phyloP scores from a whole-genome alignment of 2,329 filamentous ascomycete genomes.

The Colletotrichum gloeosporioides region DNA sequence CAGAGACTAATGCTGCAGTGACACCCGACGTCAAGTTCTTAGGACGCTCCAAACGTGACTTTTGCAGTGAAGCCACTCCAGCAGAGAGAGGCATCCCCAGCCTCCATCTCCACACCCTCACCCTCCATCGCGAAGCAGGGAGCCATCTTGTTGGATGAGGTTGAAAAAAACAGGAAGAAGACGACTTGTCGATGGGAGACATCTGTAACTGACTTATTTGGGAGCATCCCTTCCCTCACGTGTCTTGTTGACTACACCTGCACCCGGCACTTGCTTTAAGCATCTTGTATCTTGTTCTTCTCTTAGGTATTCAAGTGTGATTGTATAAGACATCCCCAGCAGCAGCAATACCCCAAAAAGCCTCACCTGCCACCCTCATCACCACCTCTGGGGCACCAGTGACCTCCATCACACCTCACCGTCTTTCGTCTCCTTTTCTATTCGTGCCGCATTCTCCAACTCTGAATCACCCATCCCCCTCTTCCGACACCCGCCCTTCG shows the following conservation, averaged over 20 bases:
- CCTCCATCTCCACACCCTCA: background rate
- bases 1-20: background rate
- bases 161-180: background rate
- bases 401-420: background rate
- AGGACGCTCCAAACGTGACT: background rate
- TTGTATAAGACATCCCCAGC: constrained; percentile 4
- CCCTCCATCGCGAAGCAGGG: background rate
- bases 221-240: background rate
- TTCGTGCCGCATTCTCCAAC: background rate
- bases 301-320: background rate
- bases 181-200: background rate
- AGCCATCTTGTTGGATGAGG: background rate
- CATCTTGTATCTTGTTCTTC: background rate
- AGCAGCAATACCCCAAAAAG: background rate
- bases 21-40: background rate
- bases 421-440: background rate
- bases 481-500: background rate
- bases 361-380: constrained; percentile 1
- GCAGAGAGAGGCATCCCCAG: background rate
- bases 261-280: background rate
- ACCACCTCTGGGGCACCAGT: background rate
- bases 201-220: background rate
- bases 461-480: background rate
- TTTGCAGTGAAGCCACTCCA: background rate
- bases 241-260: background rate